Evolutionary conservation across 768 basidiomycete genomes (phyloP), one percentile per base, ranked within the genome.

Genomic region (Amanita phalloides): DNA sequence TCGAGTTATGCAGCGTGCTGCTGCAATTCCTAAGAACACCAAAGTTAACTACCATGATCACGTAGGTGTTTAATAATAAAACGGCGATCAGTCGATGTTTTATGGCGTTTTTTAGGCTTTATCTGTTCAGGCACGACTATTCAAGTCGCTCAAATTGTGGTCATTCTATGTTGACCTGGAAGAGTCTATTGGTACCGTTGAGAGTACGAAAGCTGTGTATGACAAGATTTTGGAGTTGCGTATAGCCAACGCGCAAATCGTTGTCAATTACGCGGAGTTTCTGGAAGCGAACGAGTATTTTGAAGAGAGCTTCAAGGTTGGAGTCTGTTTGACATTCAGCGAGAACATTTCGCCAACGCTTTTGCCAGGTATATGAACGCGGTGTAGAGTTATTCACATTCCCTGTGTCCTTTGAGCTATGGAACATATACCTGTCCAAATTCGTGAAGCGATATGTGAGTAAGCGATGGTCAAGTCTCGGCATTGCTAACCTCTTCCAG

Each of bases 91-190:
- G 30, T 35, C 46, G 11, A 35, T 14, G 38, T 53, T 26, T 43
- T 32, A 54, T 32, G 37, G 14, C 7, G 20, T 14, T 50, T 17
- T 38, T 6, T 57, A 96, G 91, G 70, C 84, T 2, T 74, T 97
- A 21, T 73, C 92, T 14, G 86, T 86, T 1, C 96, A 98, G 73
- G 73, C 79, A 3, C 83, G 96, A 21, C 70, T 99, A 42, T 98
- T 99, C 80, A 99, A 99, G 63, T 96, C 93, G 0, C 71, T 99
- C 53, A 99, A 99, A 65, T 77, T 99, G 0, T 99, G 96, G 96
- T 96, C 94, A 0, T 98, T 96, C 72, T 97, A 95, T 62, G 87
- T 95, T 58, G 96, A 99, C 61, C 76, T 98, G 14, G 94, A 98
- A 65, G 96, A 99, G 64, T 94, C 93, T 0, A 90, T 98, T 60